Evolutionary conservation across 2,329 filamentous ascomycete genomes (phyloP), one percentile per base, ranked within the genome.

Genomic region (Claviceps sp.): DNA sequence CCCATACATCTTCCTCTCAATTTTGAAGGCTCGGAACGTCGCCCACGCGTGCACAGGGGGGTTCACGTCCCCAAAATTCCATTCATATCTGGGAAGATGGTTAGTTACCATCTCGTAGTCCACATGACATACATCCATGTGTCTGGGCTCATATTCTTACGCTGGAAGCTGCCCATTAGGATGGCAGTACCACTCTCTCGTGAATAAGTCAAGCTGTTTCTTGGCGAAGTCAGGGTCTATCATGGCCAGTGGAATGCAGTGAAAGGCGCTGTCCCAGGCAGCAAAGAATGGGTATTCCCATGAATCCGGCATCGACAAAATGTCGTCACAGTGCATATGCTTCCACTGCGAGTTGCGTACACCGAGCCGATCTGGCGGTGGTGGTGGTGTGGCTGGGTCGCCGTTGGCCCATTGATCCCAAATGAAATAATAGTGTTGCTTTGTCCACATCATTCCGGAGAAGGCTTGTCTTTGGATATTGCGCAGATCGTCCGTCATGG

Each of bases 271-370:
- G 66, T 97, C 91, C 91, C 91, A 97, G 4, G 91, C 91, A 20
- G 90, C 90, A 66, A 96, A 96, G 73, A 96, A 97, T 0, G 91
- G 91, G 61, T 97, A 97, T 63, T 97, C 91, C 91, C 91, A 97
- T 0, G 90, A 95, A 67, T 97, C 91, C 1, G 91, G 93, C 91
- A 97, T 96, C 0, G 91, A 96, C 37, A 97, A 68, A 55, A 97
- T 89, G 64, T 97, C 91, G 59, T 97, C 93, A 60, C 95, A 81
- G 67, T 96, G 79, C 77, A 97, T 82, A 67, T 97, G 91, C 63
- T 86, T 94, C 93, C 93, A 97, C 56, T 94, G 82, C 40, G 80
- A 73, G 64, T 97, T 97, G 55, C 91, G 82, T 52, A 97, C 78
- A 2, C 79, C 76, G 66, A 93, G 95, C 52, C 91, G 79, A 41